Conservation (phyloP, 1,284 basidiomycete species). For the Ustanciosporium gigantosporum region DNA sequence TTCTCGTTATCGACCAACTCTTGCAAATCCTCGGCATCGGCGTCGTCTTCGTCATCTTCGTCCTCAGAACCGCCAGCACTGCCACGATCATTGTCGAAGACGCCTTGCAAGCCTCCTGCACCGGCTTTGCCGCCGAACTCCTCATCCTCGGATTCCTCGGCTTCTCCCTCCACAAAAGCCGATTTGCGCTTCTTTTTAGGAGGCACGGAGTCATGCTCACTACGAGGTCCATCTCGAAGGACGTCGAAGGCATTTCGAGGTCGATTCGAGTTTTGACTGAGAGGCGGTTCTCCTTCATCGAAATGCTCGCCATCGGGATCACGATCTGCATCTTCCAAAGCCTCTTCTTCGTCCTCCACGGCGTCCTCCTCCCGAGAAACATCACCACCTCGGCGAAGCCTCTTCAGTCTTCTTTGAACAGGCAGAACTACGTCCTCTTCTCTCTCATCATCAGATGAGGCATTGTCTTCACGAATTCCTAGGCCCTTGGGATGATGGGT, state of each 20-base stretch:
- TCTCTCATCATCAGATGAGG: background rate
- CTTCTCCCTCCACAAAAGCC: conserved; percentile 55
- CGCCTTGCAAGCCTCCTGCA: conserved; percentile 48
- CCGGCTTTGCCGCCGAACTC: conserved; percentile 32
- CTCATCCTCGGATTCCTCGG: conserved; percentile 59
- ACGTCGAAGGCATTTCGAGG: conserved; percentile 27
- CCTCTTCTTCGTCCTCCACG: background rate
- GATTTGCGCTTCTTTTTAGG: conserved; percentile 34
- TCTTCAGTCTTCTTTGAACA: conserved; percentile 13
- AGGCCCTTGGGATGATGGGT: background rate
- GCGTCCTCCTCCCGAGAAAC: background rate
- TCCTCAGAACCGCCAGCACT: conserved; percentile 16
- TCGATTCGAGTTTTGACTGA: conserved; percentile 19
- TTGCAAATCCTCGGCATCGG: conserved; percentile 49
- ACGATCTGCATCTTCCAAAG: background rate
- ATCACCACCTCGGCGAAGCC: conserved; percentile 16
- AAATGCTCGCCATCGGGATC: conserved; percentile 4
- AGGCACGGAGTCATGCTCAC: too few species aligned
- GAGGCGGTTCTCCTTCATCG: conserved; percentile 16
- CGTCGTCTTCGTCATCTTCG: conserved; percentile 47
- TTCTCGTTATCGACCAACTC: conserved; percentile 53
- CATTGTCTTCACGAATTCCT: background rate
- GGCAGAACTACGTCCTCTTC: conserved; percentile 15
- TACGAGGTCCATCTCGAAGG: conserved; percentile 2
- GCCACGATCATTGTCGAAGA: conserved; percentile 44